Evolutionary conservation across 306 rosid species (phyloP).

Genomic region (Dryas octopetala): DNA sequence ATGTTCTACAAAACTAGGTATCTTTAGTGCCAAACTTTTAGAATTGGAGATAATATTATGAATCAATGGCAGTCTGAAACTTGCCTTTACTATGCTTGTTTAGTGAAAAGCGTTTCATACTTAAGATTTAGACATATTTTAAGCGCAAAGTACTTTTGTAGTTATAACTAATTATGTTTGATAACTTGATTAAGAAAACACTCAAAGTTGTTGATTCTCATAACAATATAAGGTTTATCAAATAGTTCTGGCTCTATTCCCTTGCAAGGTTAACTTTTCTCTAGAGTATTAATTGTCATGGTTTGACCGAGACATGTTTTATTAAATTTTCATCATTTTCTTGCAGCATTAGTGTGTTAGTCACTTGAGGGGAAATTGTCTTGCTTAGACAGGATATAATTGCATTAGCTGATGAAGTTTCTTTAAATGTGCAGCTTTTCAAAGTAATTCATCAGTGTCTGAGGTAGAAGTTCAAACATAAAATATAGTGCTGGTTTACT

Average conservation of each 20-base stretch:
- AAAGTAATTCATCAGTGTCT: neutral
- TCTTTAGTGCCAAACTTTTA: too few relatives aligned
- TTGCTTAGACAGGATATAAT: too few relatives aligned
- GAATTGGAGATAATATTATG: too few relatives aligned
- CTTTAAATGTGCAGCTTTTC: neutral
- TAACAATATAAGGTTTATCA: neutral
- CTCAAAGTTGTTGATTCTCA: too few relatives aligned
- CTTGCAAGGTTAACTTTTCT: neutral
- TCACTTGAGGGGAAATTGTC: neutral
- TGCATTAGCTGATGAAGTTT: neutral
- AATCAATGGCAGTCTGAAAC: too few relatives aligned
- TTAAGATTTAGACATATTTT: too few relatives aligned
- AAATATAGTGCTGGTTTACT: neutral
- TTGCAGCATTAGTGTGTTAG: neutral
- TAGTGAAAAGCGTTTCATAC: neutral
- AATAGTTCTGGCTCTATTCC: neutral
- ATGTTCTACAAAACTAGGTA: too few relatives aligned
- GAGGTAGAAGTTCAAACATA: conserved; percentile 32
- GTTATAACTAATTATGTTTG: neutral
- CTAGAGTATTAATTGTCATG: too few relatives aligned
- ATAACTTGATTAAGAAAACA: neutral
- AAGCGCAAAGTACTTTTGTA: too few relatives aligned
- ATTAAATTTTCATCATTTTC: neutral
- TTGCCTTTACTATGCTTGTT: too few relatives aligned
- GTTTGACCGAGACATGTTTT: neutral